These are phyloP conservation scores for Heracleum sosnowskyi DNA, from an alignment of 129 eudicot species.

Conservation along the genomic window DNA sequence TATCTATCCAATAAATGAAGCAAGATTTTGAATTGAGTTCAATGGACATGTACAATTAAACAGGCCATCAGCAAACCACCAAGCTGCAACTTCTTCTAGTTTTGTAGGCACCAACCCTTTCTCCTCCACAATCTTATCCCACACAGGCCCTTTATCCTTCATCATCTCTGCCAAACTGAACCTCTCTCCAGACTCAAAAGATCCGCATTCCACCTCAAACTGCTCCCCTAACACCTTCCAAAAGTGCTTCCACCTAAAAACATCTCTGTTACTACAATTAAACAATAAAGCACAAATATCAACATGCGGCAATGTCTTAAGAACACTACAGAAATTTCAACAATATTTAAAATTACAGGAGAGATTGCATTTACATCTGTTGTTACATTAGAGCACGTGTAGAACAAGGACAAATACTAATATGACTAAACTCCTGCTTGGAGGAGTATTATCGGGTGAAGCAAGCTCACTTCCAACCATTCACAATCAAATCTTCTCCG, in stretches of 20 bases:
- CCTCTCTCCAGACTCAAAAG: conserved; percentile 25
- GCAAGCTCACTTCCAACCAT: too few relatives aligned
- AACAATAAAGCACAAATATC: too few relatives aligned
- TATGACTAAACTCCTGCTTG: too few relatives aligned
- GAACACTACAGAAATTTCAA: too few relatives aligned
- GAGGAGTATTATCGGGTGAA: too few relatives aligned
- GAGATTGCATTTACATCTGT: too few relatives aligned
- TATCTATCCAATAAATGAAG: conserved; percentile 34
- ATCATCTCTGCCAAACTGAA: conserved; percentile 37
- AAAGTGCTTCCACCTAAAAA: conserved; percentile 55
- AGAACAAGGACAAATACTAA: too few relatives aligned
- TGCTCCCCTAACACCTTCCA: conserved; percentile 49
- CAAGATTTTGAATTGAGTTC: conserved; percentile 15
- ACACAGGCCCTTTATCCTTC: conserved; percentile 45
- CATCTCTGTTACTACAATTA: conserved; percentile 48
- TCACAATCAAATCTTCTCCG: too few relatives aligned
- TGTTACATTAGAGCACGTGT: too few relatives aligned
- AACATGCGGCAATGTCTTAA: too few relatives aligned
- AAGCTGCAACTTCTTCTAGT: conserved; percentile 35
- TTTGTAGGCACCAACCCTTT: conserved; percentile 27
- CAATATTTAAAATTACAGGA: too few relatives aligned
- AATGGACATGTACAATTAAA: conserved; percentile 7
- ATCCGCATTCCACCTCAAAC: conserved; percentile 40
- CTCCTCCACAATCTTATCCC: conserved; percentile 46
- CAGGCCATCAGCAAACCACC: conserved; percentile 39